Conservation (phyloP, 345 rosid genomes). For the Combretum micranthum region DNA sequence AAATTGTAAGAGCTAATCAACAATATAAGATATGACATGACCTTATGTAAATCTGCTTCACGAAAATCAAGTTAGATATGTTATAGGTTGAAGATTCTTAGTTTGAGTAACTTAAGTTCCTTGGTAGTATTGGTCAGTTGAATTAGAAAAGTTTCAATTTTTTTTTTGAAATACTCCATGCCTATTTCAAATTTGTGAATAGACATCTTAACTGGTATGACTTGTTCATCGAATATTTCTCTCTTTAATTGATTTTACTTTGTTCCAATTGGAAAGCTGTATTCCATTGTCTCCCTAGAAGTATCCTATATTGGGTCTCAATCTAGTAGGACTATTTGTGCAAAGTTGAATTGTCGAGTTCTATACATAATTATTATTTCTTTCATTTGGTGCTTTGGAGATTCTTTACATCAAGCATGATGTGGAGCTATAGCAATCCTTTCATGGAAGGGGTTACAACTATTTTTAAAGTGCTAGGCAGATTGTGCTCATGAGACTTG, state of each 20-base stretch:
- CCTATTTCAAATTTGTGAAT: too few species aligned
- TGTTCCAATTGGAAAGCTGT: slow-evolving; percentile 17
- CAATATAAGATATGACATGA: too few species aligned
- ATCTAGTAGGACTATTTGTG: slow-evolving; percentile 85
- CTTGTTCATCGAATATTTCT: neutral
- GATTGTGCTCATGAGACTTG: slow-evolving; percentile 73
- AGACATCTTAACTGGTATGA: neutral
- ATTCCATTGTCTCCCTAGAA: slow-evolving; percentile 76
- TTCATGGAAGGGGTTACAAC: slow-evolving; percentile 97
- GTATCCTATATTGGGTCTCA: slow-evolving; percentile 82
- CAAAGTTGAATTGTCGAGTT: slow-evolving; percentile 96
- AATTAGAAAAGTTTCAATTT: too few species aligned
- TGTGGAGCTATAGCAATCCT: slow-evolving; percentile 97
- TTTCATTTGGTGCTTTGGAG: slow-evolving; percentile 68
- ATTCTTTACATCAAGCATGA: slow-evolving; percentile 91
- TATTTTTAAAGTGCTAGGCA: slow-evolving; percentile 89
- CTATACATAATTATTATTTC: slow-evolving; percentile 87
- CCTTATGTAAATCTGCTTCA: too few species aligned
- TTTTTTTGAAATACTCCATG: too few species aligned
- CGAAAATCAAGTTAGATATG: too few species aligned
- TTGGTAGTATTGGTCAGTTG: too few species aligned
- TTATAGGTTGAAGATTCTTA: too few species aligned
- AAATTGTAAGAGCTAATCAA: too few species aligned
- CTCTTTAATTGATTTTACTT: neutral
- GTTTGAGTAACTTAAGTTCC: too few species aligned